Conservation (phyloP, 2,329 filamentous ascomycete species). For the Aurifilum marmelostoma region DNA sequence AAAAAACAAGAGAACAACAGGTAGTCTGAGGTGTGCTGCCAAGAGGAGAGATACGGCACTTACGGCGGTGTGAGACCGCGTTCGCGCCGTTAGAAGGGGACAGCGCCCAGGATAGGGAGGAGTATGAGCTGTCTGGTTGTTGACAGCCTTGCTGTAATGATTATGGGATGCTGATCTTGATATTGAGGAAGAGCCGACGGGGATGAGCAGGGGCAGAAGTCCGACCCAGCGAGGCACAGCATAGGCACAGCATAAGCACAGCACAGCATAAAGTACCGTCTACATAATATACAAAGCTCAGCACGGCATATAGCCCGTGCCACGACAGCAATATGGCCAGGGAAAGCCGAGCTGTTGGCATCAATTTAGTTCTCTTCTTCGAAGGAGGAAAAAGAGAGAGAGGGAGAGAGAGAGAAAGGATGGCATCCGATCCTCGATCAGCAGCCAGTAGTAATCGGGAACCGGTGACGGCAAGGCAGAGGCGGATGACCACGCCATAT, state of each 20-base stretch:
- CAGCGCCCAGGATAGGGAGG: neutral
- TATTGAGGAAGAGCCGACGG: neutral
- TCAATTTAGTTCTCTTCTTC: too few relatives aligned
- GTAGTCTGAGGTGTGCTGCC: too few relatives aligned
- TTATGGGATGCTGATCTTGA: neutral
- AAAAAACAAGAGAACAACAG: too few relatives aligned
- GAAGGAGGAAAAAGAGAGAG: too few relatives aligned
- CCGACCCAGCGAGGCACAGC: neutral
- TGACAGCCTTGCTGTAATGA: neutral
- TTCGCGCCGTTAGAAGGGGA: neutral
- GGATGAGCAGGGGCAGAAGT: neutral
- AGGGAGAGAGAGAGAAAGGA: neutral
- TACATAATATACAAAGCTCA: too few relatives aligned
- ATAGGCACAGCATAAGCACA: neutral
- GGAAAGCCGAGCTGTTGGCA: neutral
- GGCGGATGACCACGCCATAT: neutral
- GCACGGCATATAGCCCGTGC: neutral
- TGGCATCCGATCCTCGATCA: neutral
- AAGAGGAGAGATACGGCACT: slow-evolving; percentile 3
- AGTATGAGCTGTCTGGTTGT: neutral
- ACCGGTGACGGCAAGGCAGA: neutral
- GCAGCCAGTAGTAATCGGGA: neutral
- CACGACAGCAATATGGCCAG: neutral
- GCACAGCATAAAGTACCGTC: neutral
- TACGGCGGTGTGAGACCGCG: slow-evolving; percentile 2